Base-by-base conservation (phyloP, 2,329 filamentous ascomycete genomes). In the Trichoderma cornu-damae region DNA sequence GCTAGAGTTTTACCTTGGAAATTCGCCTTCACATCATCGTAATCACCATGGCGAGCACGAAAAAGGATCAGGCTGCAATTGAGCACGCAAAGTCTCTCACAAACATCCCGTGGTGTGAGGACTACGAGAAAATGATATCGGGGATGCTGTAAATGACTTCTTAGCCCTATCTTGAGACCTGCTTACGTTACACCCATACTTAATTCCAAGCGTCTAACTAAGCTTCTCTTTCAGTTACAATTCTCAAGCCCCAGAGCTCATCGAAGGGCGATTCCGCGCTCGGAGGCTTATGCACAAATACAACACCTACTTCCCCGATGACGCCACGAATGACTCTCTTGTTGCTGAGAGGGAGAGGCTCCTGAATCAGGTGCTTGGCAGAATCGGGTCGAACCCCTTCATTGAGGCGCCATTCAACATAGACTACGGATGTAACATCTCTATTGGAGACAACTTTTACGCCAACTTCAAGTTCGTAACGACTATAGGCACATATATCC, bases 361-460 rank as follows among this genome's bases (percentile, higher is more conserved):
- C 59, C 70, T 88, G 48, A 65, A 70, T 58, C 69, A 79, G 7
- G 70, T 84, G 37, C 65, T 87, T 3, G 75, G 77, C 28, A 67
- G 67, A 7, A 68, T 80, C 4, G 83, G 82, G 3, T 74, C 75
- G 46, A 79, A 79, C 0, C 75, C 72, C 22, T 79, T 79, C 61
- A 78, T 87, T 34, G 84, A 88, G 63, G 79, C 84, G 0, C 83
- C 84, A 0, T 73, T 88, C 57, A 75, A 74, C 37, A 75, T 86
- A 32, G 85, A 88, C 66, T 87, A 88, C 59, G 85, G 85, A 1
- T 82, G 81, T 67, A 88, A 88, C 63, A 79, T 87, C 61, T 76
- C 72, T 5, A 73, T 87, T 0, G 85, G 85, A 6, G 73, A 81
- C 40, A 73, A 77, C n/a, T 86, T 86, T 65, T 89, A 87, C 63